Conservation (phyloP, 345 rosid species). For the Rhodomyrtus tomentosa region DNA sequence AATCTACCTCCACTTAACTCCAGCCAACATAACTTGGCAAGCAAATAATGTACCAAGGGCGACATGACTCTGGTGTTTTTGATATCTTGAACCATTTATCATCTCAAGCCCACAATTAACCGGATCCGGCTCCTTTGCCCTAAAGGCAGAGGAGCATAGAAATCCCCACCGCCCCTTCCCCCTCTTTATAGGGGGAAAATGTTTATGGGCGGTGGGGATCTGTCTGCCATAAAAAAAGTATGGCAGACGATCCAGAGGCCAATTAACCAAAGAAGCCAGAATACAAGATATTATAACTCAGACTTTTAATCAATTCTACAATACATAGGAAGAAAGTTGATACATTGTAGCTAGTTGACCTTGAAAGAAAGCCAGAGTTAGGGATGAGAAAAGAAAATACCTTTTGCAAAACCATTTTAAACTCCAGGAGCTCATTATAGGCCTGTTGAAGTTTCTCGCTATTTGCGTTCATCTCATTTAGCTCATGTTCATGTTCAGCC, state of each 20-base stretch:
- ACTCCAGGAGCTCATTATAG: conserved; percentile 87
- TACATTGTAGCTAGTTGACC: not conserved
- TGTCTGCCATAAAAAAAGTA: too few species aligned
- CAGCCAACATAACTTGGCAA: not conserved
- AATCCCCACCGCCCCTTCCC: too few species aligned
- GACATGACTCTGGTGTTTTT: not conserved
- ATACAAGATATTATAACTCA: not conserved
- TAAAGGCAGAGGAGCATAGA: too few species aligned
- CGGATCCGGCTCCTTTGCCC: too few species aligned
- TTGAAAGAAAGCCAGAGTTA: not conserved
- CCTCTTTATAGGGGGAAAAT: too few species aligned
- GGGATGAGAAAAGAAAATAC: conserved; percentile 16
- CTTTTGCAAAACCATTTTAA: conserved; percentile 87
- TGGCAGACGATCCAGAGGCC: too few species aligned
- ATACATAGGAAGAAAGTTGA: not conserved
- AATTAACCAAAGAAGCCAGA: not conserved
- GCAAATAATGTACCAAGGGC: not conserved
- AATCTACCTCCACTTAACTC: not conserved
- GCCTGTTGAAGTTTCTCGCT: conserved; percentile 81
- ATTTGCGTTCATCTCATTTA: conserved; percentile 86
- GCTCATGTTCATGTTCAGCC: conserved; percentile 79
- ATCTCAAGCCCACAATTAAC: not conserved
- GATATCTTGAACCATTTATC: not conserved
- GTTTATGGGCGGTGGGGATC: too few species aligned
- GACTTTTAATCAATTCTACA: not conserved